Base-by-base conservation (phyloP, 768 basidiomycete species). In the Tricholoma hemisulphureum region DNA sequence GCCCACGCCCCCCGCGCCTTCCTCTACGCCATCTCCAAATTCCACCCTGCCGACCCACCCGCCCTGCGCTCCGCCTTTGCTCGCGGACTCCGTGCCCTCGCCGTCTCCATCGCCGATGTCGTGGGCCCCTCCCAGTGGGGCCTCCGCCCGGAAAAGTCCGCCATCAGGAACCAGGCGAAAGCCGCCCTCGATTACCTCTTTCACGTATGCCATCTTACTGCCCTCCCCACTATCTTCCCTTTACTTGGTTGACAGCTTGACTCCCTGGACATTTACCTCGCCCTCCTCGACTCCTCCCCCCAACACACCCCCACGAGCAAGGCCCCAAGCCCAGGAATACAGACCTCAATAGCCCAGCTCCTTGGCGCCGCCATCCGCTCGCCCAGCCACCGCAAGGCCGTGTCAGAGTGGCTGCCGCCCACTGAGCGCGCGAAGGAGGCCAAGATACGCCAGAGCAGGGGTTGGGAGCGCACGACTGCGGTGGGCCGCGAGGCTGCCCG, bases 61-160 rank as follows among this genome's bases (percentile, higher is more conserved):
- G 24, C 74, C 11, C 70, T 88, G 18, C 81, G 79, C 41, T 71
- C 81, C 0, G 87, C 90, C 0, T 76, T 90, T 53, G 75, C 84
- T 5, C 83, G 91, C 3, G 87, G 82, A 1, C 71, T 92, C 16
- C 78, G 86, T 32, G 80, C 85, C 0, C 67, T 91, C 18, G 78
- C 83, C 4, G 71, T 75, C 3, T 81, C 87, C 1, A 71, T 87
- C 32, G 81, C 91, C 5, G 89, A 91, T 43, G 76, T 83, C 1
- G 81, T 88, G 0, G 89, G 89, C 0, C 88, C 89, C 0, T 82
- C 85, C 0, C 80, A 82, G 45, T 89, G 87, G 79, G 89, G 87
- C 1, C 74, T 92, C 7, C 58, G 73, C 5, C 75, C 79, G 7
- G 77, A 79, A 21, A 71, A 79, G 1, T 71, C 75, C 1, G 69